A percentile compares a stretch with the other conserved stretches of the same genome.
Conservation (phyloP, 169 alveolate species). For the Toxoplasma gondii region DNA sequence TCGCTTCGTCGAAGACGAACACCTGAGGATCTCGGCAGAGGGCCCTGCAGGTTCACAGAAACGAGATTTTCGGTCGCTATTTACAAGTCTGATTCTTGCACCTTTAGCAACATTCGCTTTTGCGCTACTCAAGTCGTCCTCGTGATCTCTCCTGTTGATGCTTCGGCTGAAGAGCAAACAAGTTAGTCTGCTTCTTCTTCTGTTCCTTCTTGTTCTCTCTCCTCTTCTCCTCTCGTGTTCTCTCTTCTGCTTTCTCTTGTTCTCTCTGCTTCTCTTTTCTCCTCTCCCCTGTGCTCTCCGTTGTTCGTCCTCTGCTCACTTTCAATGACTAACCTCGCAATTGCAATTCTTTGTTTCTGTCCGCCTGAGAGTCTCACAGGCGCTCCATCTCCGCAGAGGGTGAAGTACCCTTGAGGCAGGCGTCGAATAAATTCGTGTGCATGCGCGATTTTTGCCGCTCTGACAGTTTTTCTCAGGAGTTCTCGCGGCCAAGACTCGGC, state of each 20-base stretch:
- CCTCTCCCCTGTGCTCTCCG: neutral
- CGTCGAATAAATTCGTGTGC: conserved; percentile 84
- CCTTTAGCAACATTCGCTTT: too few relatives aligned
- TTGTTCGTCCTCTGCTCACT: neutral
- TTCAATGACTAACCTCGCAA: conserved; percentile 77
- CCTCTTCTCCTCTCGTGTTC: neutral
- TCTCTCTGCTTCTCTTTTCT: neutral
- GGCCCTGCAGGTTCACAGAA: conserved; percentile 71
- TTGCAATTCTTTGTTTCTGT: conserved; percentile 84
- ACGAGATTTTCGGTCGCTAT: too few relatives aligned
- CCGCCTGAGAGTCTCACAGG: conserved; percentile 80
- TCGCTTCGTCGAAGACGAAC: conserved; percentile 94
- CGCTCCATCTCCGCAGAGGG: conserved; percentile 80
- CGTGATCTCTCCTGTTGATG: too few relatives aligned
- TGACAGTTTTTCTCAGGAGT: conserved; percentile 79
- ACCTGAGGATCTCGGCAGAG: conserved; percentile 80
- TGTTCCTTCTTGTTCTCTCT: neutral
- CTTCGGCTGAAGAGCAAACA: too few relatives aligned
- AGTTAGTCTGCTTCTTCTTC: too few relatives aligned
- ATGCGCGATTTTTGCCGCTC: conserved; percentile 82
- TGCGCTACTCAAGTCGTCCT: too few relatives aligned
- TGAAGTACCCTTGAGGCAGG: conserved; percentile 77
- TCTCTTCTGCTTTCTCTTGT: neutral
- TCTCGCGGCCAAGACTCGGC: conserved; percentile 36
- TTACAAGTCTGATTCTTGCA: too few relatives aligned